Base-by-base conservation (phyloP, 2,329 filamentous ascomycete species). In the Dryadomyces quercivorus region DNA sequence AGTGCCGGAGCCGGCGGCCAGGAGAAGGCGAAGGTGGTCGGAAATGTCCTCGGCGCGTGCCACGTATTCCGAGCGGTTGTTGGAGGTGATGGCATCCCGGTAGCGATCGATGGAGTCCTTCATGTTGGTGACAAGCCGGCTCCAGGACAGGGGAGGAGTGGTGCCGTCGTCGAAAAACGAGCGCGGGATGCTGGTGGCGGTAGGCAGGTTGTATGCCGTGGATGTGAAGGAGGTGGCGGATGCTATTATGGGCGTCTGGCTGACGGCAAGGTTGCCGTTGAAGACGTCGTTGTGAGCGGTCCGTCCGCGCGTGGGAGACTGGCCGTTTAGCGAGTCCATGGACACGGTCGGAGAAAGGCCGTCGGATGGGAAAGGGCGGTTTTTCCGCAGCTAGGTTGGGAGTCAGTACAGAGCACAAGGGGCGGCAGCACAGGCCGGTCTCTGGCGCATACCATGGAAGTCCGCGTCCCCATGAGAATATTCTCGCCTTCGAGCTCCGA, bases 31-130 rank as follows among this genome's bases (percentile, higher is more conserved):
- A 55, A 98, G 75, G 67, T 98, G 92, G 66, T 98, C 93, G 5
- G 93, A 97, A 52, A 98, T 96, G 65, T 98, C 92, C 69, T 98
- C 93, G n/a, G 93, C 93, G 59, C 87, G 81, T 56, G 86, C 85
- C 26, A 97, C 93, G 67, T 95, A 97, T 65, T 97, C 90, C 2
- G 90, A 88, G 26, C 91, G 84, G 64, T 86, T 84, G 59, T 84
- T 85, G 62, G 83, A 86, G 58, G 84, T 85, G 62, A 98, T 88
- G n/a, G 88, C 87, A 61, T 94, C 86, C 48, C 90, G 82, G 68
- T 97, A 98, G 55, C 85, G 81, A 62, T 96, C 90, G 57, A 98
- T 85, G 2, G 92, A 88, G 60, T 82, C 80, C 63, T 88, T 89
- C 88, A 97, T 97, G 64, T 95, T 95, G 56, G 91, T 84, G 6